Base-by-base conservation (phyloP, 2,329 filamentous ascomycete species). In the Apiospora malaysiana region DNA sequence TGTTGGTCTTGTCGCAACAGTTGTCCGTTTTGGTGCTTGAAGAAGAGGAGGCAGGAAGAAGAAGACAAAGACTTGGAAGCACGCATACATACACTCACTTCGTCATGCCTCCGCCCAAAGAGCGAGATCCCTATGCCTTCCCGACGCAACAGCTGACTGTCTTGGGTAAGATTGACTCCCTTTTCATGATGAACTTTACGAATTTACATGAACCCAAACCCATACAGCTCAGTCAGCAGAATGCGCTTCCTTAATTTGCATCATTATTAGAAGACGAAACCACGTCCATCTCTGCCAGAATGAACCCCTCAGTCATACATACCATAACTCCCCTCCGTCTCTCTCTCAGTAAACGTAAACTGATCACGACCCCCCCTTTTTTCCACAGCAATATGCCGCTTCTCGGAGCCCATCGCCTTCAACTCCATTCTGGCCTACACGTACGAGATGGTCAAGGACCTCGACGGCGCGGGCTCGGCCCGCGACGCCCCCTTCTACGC, bases 401-500 rank as follows among this genome's bases (percentile, higher is more conserved):
- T 84, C 74, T 82, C 82, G 21, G 83, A 84, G 75, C 83, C 83
- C 67, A 83, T 84, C 73, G 83, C 83, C 45, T 84, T 84, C 80
- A 83, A 81, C 74, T 84, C 82, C 10, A 84, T 84, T 74, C 77
- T 83, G 59, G 81, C 83, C 47, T 84, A 84, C 75, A 82, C 81
- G 4, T 84, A 80, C 72, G 78, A 80, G 6, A 84, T 84, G 82
- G 82, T 83, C 6, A 73, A 78, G 69, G 80, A 83, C 67, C 76
- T 86, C 51, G 76, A 81, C 69, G 79, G 76, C 49, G 79, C 76
- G 45, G 79, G 82, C 25, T 77, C 78, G 21, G 80, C 76, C 40
- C 79, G 82, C n/a, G 76, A 84, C 45, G 81, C 83, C 21, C 78
- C 81, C 37, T 89, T 89, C 79, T 85, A 85, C 78, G 79, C 83